Evolutionary conservation across 352 stramenopile species (phyloP).

Genomic region (Pythium sp.): DNA sequence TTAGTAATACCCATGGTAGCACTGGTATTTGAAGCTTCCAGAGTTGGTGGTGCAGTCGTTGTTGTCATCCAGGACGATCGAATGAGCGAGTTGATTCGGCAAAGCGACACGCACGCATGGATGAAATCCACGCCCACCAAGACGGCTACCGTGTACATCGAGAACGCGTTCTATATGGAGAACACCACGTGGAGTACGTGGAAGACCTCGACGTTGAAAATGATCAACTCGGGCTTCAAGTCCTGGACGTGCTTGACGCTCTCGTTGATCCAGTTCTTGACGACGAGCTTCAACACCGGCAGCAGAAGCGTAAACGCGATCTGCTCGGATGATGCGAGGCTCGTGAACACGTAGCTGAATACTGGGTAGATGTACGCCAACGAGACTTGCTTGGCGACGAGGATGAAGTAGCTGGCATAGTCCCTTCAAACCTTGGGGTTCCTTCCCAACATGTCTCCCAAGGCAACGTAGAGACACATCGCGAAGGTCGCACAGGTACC

Average conservation of each 20-base stretch:
- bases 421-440: not conserved
- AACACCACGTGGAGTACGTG: conserved; percentile 39
- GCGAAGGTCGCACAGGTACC: not conserved
- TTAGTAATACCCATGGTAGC: not conserved
- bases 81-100: conserved; percentile 19
- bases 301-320: conserved; percentile 24
- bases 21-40: not conserved
- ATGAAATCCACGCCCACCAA: conserved; percentile 32
- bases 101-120: conserved; percentile 31
- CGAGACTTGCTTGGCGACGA: conserved; percentile 14
- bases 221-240: conserved; percentile 33
- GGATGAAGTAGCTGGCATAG: conserved; percentile 2
- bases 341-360: conserved; percentile 30
- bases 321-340: conserved; percentile 8
- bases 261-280: not conserved
- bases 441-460: conserved; percentile 5
- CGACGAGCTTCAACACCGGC: conserved; percentile 24
- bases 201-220: conserved; percentile 56
- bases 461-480: not conserved
- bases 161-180: conserved; percentile 32
- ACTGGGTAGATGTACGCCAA: conserved; percentile 26
- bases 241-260: conserved; percentile 15
- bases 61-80: not conserved
- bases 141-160: conserved; percentile 19
- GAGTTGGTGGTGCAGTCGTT: not conserved